Conservation (phyloP, 345 rosid species). For the Citrus medica region DNA sequence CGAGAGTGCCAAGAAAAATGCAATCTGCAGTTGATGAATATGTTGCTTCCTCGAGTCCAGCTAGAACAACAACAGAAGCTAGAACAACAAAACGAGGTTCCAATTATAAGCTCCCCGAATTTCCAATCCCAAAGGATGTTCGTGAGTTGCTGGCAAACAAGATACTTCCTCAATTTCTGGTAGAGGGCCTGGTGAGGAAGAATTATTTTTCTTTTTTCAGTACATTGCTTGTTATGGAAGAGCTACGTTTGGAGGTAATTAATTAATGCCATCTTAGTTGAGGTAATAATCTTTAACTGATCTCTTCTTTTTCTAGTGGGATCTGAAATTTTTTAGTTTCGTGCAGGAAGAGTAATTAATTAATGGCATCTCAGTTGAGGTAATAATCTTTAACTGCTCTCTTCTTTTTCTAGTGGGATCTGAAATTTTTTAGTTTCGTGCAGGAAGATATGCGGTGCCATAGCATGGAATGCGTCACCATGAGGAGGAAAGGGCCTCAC, state of each 20-base stretch:
- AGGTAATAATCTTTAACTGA: background rate
- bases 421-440: conserved; percentile 6
- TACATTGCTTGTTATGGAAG: conserved; percentile 48
- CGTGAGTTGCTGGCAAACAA: conserved; percentile 41
- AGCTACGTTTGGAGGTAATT: conserved; percentile 53
- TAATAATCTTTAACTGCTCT: background rate
- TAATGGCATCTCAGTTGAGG: background rate
- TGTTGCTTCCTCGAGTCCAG: conserved; percentile 26
- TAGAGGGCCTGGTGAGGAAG: conserved; percentile 22
- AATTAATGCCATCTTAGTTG: background rate
- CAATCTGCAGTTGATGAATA: conserved; percentile 26
- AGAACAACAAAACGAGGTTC: background rate
- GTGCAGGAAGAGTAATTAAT: conserved; percentile 51
- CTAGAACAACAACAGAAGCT: background rate
- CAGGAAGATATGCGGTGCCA: conserved; percentile 51
- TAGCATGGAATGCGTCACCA: conserved; percentile 40
- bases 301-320: background rate
- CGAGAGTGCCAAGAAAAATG: conserved; percentile 28
- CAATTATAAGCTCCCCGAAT: conserved; percentile 28
- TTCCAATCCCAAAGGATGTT: conserved; percentile 39
- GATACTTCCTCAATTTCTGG: conserved; percentile 31
- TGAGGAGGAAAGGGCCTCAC: conserved; percentile 41
- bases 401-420: background rate
- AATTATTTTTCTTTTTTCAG: conserved; percentile 48
- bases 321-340: background rate